phyloP scores from a whole-genome alignment of 495 filamentous ascomycete species.

The Antarctomyces pellizariae region DNA sequence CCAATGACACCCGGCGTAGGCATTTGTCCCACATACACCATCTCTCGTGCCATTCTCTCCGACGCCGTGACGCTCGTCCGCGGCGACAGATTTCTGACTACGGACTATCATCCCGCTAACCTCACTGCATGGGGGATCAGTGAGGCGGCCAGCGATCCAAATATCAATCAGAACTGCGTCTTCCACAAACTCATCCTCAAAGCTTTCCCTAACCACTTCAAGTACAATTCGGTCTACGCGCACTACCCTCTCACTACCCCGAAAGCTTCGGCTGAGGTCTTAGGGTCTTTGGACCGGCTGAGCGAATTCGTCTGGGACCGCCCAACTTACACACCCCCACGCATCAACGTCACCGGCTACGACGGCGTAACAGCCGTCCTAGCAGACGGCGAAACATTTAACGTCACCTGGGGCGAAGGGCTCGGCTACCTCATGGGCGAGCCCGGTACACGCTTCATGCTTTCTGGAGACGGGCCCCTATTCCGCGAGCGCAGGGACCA shows the following conservation, averaged over 20 bases:
- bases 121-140: slow-evolving; percentile 59
- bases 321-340: slow-evolving; percentile 25
- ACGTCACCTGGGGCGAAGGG: slow-evolving; percentile 32
- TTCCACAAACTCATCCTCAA: slow-evolving; percentile 60
- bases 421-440: slow-evolving; percentile 26
- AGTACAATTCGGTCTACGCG: slow-evolving; percentile 53
- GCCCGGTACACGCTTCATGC: slow-evolving; percentile 31
- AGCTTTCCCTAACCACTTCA: slow-evolving; percentile 60
- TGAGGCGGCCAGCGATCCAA: slow-evolving; percentile 47
- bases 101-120: slow-evolving; percentile 42
- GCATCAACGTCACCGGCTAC: slow-evolving; percentile 33
- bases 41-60: slow-evolving; percentile 58
- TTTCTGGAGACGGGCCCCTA: slow-evolving; percentile 24
- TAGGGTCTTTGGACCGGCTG: slow-evolving; percentile 40
- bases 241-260: slow-evolving; percentile 68
- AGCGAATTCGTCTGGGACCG: slow-evolving; percentile 48
- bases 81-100: slow-evolving; percentile 68
- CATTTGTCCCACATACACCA: slow-evolving; percentile 59
- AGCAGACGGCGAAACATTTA: slow-evolving; percentile 35
- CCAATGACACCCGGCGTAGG: slow-evolving; percentile 56
- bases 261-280: slow-evolving; percentile 47
- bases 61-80: slow-evolving; percentile 70
- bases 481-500: slow-evolving; percentile 24
- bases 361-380: slow-evolving; percentile 36
- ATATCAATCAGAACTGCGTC: slow-evolving; percentile 54